Percentiles rank a stretch among this genome's conserved stretches.
These are phyloP conservation scores for Solanum okadae DNA, from an alignment of 257 asterid genomes.

Conservation along the genomic window DNA sequence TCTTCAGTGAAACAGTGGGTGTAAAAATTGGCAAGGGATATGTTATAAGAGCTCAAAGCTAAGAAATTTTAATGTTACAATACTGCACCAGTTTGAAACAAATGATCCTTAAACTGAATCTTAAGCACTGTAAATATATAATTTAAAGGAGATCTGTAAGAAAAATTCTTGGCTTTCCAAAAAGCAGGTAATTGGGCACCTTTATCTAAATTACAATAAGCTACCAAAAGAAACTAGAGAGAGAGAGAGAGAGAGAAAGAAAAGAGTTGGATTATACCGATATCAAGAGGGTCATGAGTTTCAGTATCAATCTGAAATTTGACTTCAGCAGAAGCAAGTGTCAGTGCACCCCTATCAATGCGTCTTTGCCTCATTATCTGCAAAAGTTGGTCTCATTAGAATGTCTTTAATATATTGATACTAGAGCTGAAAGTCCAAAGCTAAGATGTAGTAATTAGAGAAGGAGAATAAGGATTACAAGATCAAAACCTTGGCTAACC, in stretches of 20 bases:
- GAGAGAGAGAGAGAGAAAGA: background rate
- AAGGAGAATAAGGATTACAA: background rate
- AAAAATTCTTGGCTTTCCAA: background rate
- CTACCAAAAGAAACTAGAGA: background rate
- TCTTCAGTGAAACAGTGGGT: background rate
- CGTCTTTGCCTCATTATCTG: constrained; percentile 98
- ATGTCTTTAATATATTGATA: background rate
- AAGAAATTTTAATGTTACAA: background rate
- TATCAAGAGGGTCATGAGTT: constrained; percentile 98
- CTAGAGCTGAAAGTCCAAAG: background rate
- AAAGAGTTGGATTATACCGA: constrained; percentile 44
- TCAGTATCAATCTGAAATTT: constrained; percentile 96
- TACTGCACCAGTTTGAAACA: background rate
- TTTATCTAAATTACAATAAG: background rate
- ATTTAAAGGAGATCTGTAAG: background rate
- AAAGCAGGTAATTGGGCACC: background rate
- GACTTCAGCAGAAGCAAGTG: constrained; percentile 99
- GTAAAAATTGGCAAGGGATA: background rate
- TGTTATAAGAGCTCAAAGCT: background rate
- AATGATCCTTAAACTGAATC: background rate
- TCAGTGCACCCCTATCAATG: constrained; percentile 92
- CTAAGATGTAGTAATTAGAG: background rate
- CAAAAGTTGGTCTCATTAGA: constrained; percentile 5
- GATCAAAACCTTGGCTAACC: constrained; percentile 73
- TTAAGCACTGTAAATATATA: background rate